Percentiles rank a stretch among this genome's conserved stretches.
Evolutionary conservation across 768 basidiomycete genomes (phyloP).

Genomic region (Strobilomyces confusus): DNA sequence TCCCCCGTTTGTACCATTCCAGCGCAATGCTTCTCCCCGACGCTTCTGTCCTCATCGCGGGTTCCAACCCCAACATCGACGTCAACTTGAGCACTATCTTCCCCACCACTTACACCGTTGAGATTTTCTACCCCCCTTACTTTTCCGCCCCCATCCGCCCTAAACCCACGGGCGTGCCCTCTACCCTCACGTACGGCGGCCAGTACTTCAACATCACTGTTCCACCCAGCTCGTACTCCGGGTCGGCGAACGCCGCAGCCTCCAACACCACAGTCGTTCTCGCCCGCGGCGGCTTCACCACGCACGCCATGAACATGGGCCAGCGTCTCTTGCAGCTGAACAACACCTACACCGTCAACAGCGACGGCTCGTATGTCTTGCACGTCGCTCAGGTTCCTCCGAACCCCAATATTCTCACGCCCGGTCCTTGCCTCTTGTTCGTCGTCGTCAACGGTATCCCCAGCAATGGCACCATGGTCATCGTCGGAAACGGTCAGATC

Average conservation of each 20-base stretch:
- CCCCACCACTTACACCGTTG: slow-evolving; percentile 78
- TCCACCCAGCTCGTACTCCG: slow-evolving; percentile 60
- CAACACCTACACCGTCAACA: slow-evolving; percentile 78
- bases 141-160: slow-evolving; percentile 71
- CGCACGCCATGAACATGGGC: slow-evolving; percentile 39
- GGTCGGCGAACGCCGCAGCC: slow-evolving; percentile 62
- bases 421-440: slow-evolving; percentile 83
- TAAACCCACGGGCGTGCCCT: slow-evolving; percentile 61
- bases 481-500: slow-evolving; percentile 75
- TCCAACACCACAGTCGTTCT: slow-evolving; percentile 73
- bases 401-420: slow-evolving; percentile 82
- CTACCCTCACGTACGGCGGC: slow-evolving; percentile 82
- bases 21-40: slow-evolving; percentile 86
- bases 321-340: slow-evolving; percentile 85
- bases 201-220: slow-evolving; percentile 71
- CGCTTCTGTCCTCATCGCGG: slow-evolving; percentile 81
- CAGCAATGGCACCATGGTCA: slow-evolving; percentile 70
- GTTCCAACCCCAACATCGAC: slow-evolving; percentile 92
- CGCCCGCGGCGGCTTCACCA: slow-evolving; percentile 69
- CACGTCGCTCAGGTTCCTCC: slow-evolving; percentile 84
- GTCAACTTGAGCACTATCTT: slow-evolving; percentile 58
- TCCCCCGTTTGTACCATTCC: slow-evolving; percentile 83
- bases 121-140: slow-evolving; percentile 91
- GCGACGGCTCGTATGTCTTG: slow-evolving; percentile 69
- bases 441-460: slow-evolving; percentile 86